These are phyloP conservation scores for Dryadomyces sulphureus DNA, from an alignment of 2,329 filamentous ascomycete genomes.

Conservation along the genomic window DNA sequence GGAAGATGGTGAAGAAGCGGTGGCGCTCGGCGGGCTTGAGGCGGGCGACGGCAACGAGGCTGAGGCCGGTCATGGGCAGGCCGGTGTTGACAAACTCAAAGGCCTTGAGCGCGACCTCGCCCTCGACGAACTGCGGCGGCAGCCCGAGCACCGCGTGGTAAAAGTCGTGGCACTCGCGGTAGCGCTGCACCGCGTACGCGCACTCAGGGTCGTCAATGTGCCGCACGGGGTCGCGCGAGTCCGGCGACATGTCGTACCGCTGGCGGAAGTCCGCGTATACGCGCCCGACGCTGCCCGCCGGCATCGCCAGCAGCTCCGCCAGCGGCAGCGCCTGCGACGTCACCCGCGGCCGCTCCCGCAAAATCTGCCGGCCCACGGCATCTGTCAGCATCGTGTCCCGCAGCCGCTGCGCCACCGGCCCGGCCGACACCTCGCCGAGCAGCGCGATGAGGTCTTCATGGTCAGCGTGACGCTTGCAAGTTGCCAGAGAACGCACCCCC, in stretches of 20 bases:
- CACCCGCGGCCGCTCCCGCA: conserved; percentile 79
- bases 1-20: conserved; percentile 59
- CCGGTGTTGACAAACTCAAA: conserved; percentile 95
- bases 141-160: conserved; percentile 90
- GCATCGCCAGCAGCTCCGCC: conserved; percentile 54
- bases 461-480: neutral
- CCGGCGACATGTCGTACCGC: conserved; percentile 80
- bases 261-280: conserved; percentile 88
- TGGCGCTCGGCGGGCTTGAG: conserved; percentile 68
- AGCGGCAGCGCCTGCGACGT: conserved; percentile 59
- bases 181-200: conserved; percentile 96
- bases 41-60: conserved; percentile 71
- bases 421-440: conserved; percentile 86
- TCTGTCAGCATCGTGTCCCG: conserved; percentile 79
- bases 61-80: conserved; percentile 87
- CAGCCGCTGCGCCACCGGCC: conserved; percentile 85
- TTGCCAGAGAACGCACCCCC: conserved; percentile 37
- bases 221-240: conserved; percentile 67
- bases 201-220: conserved; percentile 94
- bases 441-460: conserved; percentile 77
- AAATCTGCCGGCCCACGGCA: conserved; percentile 76
- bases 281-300: conserved; percentile 59
- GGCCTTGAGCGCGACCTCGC: conserved; percentile 92
- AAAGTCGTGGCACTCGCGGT: conserved; percentile 95
- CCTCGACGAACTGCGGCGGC: conserved; percentile 84